Conservation (phyloP, 1,284 basidiomycete genomes). For the Pisolithus thermaeus region DNA sequence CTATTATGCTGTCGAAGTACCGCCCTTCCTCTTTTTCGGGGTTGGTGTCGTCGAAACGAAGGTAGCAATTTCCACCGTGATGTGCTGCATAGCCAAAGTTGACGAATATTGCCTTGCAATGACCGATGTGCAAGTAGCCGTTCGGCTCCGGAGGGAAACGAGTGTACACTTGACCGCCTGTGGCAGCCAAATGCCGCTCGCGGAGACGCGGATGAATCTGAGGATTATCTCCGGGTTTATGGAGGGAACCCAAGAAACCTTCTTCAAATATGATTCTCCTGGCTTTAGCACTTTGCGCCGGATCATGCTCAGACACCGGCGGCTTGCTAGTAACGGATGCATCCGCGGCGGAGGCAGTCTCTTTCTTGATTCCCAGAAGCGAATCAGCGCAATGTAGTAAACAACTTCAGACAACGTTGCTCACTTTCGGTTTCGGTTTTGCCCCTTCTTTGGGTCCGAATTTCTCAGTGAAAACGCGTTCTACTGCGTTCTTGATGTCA, state of each 20-base stretch:
- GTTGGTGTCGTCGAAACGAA: conserved; percentile 98
- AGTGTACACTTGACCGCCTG: conserved; percentile 85
- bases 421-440: conserved; percentile 70
- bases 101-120: conserved; percentile 98
- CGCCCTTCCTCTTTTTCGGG: conserved; percentile 95
- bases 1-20: conserved; percentile 96
- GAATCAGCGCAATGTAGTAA: conserved; percentile 3
- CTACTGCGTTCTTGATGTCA: conserved; percentile 86
- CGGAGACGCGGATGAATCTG: conserved; percentile 79
- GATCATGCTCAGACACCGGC: conserved; percentile 32
- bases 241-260: conserved; percentile 90
- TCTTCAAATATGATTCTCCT: conserved; percentile 84
- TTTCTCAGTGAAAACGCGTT: conserved; percentile 65
- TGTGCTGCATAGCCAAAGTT: conserved; percentile 97
- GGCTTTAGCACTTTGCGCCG: conserved; percentile 34
- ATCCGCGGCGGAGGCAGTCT: conserved; percentile 12
- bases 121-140: conserved; percentile 93
- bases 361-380: conserved; percentile 53
- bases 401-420: conserved; percentile 8
- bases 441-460: conserved; percentile 77
- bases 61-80: conserved; percentile 86
- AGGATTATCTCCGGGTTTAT: conserved; percentile 92
- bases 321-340: conserved; percentile 25
- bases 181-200: conserved; percentile 77
- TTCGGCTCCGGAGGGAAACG: conserved; percentile 99